A percentile compares a stretch with the other conserved stretches of the same genome.
These are phyloP conservation scores for Saururus chinensis DNA, from an alignment of 164 flowering plant genomes.

Conservation along the genomic window DNA sequence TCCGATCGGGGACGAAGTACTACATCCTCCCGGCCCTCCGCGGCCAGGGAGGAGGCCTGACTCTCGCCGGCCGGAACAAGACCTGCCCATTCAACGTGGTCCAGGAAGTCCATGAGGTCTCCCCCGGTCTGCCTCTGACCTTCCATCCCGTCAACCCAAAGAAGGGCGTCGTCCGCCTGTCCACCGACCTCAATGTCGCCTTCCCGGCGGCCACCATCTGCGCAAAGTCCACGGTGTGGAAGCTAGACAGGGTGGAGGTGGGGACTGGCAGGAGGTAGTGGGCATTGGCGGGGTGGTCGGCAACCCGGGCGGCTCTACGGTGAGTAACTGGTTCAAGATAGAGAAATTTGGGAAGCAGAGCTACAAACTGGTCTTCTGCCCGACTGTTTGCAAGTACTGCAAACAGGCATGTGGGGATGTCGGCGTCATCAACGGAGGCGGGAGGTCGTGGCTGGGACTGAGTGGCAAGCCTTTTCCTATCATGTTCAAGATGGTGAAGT, in stretches of 20 bases:
- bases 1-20: constrained; percentile 14
- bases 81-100: constrained; percentile 18
- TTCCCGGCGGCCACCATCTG: constrained; percentile 16
- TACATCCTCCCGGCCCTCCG: constrained; percentile 14
- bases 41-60: constrained; percentile 19
- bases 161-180: constrained; percentile 1
- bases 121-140: constrained; percentile 11
- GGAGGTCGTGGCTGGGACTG: not conserved
- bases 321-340: constrained; percentile 18
- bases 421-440: not conserved
- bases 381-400: not conserved
- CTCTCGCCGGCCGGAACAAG: constrained; percentile 3
- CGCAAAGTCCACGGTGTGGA: constrained; percentile 22
- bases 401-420: not conserved
- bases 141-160: constrained; percentile 13
- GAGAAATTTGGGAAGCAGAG: not conserved
- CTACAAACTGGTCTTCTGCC: not conserved
- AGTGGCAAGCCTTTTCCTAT: not conserved
- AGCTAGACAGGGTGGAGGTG: not conserved
- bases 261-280: constrained; percentile 8
- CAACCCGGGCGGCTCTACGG: constrained; percentile 18
- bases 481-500: not conserved
- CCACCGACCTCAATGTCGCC: constrained; percentile 21
- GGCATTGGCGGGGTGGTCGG: constrained; percentile 19
- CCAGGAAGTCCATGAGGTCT: constrained; percentile 7